Conservation (phyloP, 345 rosid genomes). For the Orychophragmus violaceus region DNA sequence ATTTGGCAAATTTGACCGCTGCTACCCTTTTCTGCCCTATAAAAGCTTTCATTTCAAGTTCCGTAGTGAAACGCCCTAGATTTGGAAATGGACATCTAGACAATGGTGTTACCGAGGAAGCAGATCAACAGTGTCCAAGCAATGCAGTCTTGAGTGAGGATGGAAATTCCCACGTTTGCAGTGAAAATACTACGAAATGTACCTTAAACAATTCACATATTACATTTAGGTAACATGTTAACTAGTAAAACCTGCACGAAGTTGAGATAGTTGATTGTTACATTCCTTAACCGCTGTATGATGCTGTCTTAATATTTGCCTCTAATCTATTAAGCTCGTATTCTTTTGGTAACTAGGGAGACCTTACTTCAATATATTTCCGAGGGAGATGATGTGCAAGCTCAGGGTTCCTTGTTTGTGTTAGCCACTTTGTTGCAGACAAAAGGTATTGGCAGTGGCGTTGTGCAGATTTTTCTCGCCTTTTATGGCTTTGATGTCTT, state of each 20-base stretch:
- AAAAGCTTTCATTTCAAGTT: slow-evolving; percentile 47
- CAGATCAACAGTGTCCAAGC: slow-evolving; percentile 36
- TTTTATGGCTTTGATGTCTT: slow-evolving; percentile 3
- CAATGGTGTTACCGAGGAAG: slow-evolving; percentile 24
- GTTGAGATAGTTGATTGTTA: slow-evolving; percentile 4
- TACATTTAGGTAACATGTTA: slow-evolving; percentile 55
- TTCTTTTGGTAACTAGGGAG: slow-evolving; percentile 48
- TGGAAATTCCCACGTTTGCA: slow-evolving; percentile 36
- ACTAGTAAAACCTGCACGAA: background rate
- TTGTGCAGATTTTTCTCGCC: slow-evolving; percentile 10
- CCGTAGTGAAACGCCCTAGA: slow-evolving; percentile 34
- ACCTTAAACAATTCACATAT: slow-evolving; percentile 28
- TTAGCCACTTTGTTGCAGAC: slow-evolving; percentile 91
- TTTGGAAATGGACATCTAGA: slow-evolving; percentile 38
- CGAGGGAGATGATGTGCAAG: slow-evolving; percentile 67
- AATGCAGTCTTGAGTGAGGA: slow-evolving; percentile 30
- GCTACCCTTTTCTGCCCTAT: slow-evolving; percentile 75
- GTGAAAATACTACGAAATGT: slow-evolving; percentile 33
- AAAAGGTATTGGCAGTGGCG: slow-evolving; percentile 54
- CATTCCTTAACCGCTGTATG: background rate
- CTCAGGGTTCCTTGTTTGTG: slow-evolving; percentile 74
- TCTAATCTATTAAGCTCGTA: background rate
- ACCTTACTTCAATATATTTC: slow-evolving; percentile 60
- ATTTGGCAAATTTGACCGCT: slow-evolving; percentile 88
- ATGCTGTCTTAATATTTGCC: background rate